These are phyloP conservation scores for Candida dajiaensis DNA, from an alignment of 805 yeast genomes.

Conservation along the genomic window DNA sequence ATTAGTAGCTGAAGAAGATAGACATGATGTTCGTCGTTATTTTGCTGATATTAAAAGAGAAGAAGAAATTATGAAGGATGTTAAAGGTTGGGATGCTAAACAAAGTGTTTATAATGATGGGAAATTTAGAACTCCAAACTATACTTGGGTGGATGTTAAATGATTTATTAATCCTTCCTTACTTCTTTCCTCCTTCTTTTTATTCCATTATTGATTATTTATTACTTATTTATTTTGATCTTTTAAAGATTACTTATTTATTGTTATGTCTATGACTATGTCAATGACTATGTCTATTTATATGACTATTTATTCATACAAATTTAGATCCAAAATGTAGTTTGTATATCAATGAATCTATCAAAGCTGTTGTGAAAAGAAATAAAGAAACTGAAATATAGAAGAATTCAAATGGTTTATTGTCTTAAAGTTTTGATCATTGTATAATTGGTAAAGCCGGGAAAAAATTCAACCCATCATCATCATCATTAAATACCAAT, in stretches of 20 bases:
- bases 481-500: background rate
- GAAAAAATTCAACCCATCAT: background rate
- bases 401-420: too few relatives aligned
- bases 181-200: background rate
- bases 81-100: slow-evolving; percentile 56
- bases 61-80: slow-evolving; percentile 57
- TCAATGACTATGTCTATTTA: too few relatives aligned
- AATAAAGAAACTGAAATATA: too few relatives aligned
- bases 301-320: background rate
- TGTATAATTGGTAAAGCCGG: too few relatives aligned
- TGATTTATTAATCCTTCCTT: background rate
- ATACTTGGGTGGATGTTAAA: slow-evolving; percentile 23
- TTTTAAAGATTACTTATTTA: background rate
- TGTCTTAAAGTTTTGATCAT: too few relatives aligned
- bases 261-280: background rate
- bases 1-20: slow-evolving; percentile 75
- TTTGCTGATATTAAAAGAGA: slow-evolving; percentile 63
- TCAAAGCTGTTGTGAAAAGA: too few relatives aligned
- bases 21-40: slow-evolving; percentile 69
- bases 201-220: slow-evolving; percentile 2
- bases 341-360: too few relatives aligned
- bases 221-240: background rate
- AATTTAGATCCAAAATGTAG: too few relatives aligned
- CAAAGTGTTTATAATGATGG: slow-evolving; percentile 40
- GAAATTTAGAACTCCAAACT: slow-evolving; percentile 28